Evolutionary conservation across 2,329 filamentous ascomycete genomes (phyloP).

Genomic region (Ophiostoma perfectum): DNA sequence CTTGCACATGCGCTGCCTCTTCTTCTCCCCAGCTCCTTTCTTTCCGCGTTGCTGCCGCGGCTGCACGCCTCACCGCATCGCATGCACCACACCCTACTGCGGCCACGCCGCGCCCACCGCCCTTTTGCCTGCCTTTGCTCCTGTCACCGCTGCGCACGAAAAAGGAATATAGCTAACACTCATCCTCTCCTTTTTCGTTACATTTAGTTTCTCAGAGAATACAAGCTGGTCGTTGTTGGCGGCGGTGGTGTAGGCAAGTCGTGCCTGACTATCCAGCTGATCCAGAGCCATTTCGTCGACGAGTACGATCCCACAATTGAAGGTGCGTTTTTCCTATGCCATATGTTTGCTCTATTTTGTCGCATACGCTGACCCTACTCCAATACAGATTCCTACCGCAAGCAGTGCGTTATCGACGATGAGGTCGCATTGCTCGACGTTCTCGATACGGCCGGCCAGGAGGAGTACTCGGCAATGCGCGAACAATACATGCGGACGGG

Average conservation of each 20-base stretch:
- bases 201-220: constrained; percentile 74
- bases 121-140: not conserved
- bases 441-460: constrained; percentile 94
- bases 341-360: constrained; percentile 19
- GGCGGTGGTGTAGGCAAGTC: constrained; percentile 99
- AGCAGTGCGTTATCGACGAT: constrained; percentile 98
- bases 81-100: not conserved
- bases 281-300: constrained; percentile 95
- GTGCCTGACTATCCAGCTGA: constrained; percentile 95
- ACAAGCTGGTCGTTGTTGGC: constrained; percentile 94
- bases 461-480: constrained; percentile 98
- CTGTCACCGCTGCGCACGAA: not conserved
- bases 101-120: not conserved
- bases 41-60: constrained; percentile 3
- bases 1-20: not conserved
- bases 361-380: not conserved
- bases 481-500: constrained; percentile 99
- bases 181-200: too few species aligned
- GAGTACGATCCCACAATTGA: constrained; percentile 99
- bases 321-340: constrained; percentile 50
- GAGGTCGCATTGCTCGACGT: constrained; percentile 97
- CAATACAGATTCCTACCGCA: constrained; percentile 87
- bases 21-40: not conserved
- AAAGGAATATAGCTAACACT: too few species aligned
- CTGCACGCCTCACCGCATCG: not conserved